Base-by-base conservation (phyloP, 805 yeast species). In the Saccharomycopsis javanensis region DNA sequence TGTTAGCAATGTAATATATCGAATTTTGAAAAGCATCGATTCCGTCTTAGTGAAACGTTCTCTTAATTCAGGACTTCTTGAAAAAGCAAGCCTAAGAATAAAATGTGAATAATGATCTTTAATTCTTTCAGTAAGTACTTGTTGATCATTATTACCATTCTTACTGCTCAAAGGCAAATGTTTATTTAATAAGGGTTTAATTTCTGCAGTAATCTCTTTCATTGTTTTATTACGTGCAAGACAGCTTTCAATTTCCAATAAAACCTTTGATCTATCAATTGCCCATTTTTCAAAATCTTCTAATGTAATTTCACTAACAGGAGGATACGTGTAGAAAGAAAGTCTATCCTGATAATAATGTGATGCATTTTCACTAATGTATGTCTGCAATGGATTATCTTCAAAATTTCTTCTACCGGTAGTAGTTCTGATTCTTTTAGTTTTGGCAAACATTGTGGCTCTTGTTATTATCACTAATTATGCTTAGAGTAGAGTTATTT, bases 211-310 rank as follows among this genome's bases (percentile, higher is more conserved):
- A 35, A 81, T 79, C 57, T 90, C 97, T 62, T 79, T 80, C 51
- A 79, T 66, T 1, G 78, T 69, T 64, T 82, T 81, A 59, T 83
- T 82, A 63, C 95, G 76, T 25, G 85, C 81, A 48, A 78, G 65
- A 61, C 86, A 80, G 1, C 88, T 79, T 65, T 92, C 97, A 54
- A 94, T 84, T 67, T 89, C 96, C 56, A 90, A 79, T 58, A 94
- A 75, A 7, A 94, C 80, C 66, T 85, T 83, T 61, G 92, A 75
- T 59, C 99, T 74, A 66, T 92, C 98, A 56, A 94, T 85, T 4
- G 98, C 98, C 97, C 97, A 94, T 4, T 78, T 76, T 71, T 94
- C 99, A 70, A 94, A 94, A 65, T 94, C 88, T 62, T 91, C 97
- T 16, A 94, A 70, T 0, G 97, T 88, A 64, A 94, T 83, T 69